Conservation (phyloP, 768 basidiomycete species). For the Lentinula guzmanii region DNA sequence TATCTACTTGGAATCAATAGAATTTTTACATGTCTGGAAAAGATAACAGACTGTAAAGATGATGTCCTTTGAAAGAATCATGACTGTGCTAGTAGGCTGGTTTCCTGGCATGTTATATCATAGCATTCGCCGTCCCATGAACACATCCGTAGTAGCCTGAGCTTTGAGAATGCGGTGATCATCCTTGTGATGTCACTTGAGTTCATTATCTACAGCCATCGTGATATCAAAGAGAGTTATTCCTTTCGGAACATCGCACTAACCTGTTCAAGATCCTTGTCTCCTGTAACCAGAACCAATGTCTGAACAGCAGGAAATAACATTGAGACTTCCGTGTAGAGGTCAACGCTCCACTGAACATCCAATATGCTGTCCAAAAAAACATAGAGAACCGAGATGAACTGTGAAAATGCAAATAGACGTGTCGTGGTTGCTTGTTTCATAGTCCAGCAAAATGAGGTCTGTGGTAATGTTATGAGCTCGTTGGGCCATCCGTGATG, state of each 20-base stretch:
- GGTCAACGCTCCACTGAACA: neutral
- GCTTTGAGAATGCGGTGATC: neutral
- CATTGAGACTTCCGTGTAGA: slow-evolving; percentile 18
- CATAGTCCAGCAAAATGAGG: neutral
- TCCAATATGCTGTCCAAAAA: neutral
- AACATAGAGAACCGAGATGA: neutral
- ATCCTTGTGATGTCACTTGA: neutral
- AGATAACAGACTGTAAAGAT: neutral
- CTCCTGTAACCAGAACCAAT: neutral
- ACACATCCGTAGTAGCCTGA: neutral
- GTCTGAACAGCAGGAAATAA: neutral
- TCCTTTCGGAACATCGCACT: neutral
- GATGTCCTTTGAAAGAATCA: neutral
- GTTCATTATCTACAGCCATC: neutral
- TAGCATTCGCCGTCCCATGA: neutral
- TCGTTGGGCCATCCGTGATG: neutral
- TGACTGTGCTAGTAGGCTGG: neutral
- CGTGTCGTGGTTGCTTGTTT: neutral
- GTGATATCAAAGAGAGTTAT: neutral
- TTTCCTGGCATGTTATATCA: neutral
- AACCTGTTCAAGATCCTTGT: neutral
- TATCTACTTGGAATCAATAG: too few relatives aligned
- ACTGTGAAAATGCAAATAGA: neutral
- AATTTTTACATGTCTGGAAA: neutral
- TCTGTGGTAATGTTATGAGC: neutral